A percentile compares a stretch with the other conserved stretches of the same genome.
Conservation (phyloP, 2,329 filamentous ascomycete genomes). For the Aspergillus awamori region DNA sequence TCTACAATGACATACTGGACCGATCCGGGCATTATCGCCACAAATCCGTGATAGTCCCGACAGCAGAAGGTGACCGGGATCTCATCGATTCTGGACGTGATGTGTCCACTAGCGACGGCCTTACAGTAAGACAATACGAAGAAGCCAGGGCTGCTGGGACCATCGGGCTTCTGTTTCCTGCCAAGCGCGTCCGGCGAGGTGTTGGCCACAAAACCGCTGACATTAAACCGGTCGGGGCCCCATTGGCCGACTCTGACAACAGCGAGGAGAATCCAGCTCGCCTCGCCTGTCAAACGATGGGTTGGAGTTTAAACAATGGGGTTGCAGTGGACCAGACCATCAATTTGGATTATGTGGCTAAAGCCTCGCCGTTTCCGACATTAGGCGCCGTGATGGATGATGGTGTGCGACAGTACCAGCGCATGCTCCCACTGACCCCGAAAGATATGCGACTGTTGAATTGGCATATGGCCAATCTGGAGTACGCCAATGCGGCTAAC, state of each 20-base stretch:
- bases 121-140: constrained; percentile 74
- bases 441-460: constrained; percentile 90
- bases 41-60: constrained; percentile 68
- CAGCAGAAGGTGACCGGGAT: constrained; percentile 79
- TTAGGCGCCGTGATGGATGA: constrained; percentile 90
- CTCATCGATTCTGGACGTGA: constrained; percentile 83
- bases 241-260: constrained; percentile 63
- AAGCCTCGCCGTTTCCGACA: constrained; percentile 66
- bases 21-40: constrained; percentile 88
- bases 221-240: constrained; percentile 50
- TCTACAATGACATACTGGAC: constrained; percentile 94
- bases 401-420: constrained; percentile 84
- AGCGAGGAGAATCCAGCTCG: constrained; percentile 72
- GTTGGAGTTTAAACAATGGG: constrained; percentile 73
- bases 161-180: constrained; percentile 46
- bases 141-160: constrained; percentile 66
- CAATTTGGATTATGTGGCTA: constrained; percentile 68
- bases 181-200: constrained; percentile 48
- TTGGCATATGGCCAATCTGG: constrained; percentile 97
- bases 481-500: constrained; percentile 94
- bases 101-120: constrained; percentile 67
- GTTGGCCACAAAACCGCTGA: constrained; percentile 53
- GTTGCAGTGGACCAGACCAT: constrained; percentile 67
- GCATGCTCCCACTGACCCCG: constrained; percentile 77
- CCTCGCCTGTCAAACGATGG: constrained; percentile 76